phyloP scores from a whole-genome alignment of 2,329 filamentous ascomycete genomes.

The Penicillium sp. region DNA sequence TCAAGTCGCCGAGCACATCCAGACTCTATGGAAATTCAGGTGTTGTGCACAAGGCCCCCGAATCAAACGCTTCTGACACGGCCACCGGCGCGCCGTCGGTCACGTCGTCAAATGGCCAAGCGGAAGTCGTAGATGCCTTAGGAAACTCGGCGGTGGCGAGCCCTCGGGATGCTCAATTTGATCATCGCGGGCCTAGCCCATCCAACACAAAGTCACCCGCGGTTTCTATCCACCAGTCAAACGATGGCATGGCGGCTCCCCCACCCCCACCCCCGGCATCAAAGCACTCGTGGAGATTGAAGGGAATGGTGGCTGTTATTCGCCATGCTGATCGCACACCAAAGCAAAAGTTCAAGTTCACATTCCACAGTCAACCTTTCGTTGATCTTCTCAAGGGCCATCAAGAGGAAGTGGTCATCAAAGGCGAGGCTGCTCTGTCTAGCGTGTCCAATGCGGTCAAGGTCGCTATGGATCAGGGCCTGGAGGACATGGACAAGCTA shows the following conservation, averaged over 20 bases:
- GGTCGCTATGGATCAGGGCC: constrained; percentile 65
- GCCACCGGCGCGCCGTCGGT: constrained; percentile 25
- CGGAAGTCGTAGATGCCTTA: constrained; percentile 25
- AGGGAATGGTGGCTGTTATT: constrained; percentile 94
- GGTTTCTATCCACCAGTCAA: constrained; percentile 19
- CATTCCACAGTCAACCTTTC: constrained; percentile 93
- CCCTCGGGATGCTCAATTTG: constrained; percentile 19
- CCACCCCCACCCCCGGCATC: constrained; percentile 56
- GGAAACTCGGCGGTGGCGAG: constrained; percentile 12
- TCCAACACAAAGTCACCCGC: constrained; percentile 24
- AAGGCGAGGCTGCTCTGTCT: constrained; percentile 79
- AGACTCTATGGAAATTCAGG: constrained; percentile 48
- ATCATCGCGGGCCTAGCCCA: constrained; percentile 17
- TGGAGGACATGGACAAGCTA: constrained; percentile 85
- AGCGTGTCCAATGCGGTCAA: constrained; percentile 88
- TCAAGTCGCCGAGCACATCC: constrained; percentile 61
- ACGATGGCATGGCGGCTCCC: constrained; percentile 38
- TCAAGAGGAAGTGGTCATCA: constrained; percentile 89
- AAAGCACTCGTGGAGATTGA: constrained; percentile 96
- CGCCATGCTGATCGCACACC: constrained; percentile 94
- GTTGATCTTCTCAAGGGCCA: constrained; percentile 92
- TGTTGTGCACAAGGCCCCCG: constrained; percentile 36
- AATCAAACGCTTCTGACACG: constrained; percentile 43
- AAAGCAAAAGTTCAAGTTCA: constrained; percentile 99
- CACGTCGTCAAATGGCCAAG: constrained; percentile 30